Evolutionary conservation across 2,329 filamentous ascomycete genomes (phyloP), one percentile per base, ranked within the genome.

Genomic region (Xylaria sp.): DNA sequence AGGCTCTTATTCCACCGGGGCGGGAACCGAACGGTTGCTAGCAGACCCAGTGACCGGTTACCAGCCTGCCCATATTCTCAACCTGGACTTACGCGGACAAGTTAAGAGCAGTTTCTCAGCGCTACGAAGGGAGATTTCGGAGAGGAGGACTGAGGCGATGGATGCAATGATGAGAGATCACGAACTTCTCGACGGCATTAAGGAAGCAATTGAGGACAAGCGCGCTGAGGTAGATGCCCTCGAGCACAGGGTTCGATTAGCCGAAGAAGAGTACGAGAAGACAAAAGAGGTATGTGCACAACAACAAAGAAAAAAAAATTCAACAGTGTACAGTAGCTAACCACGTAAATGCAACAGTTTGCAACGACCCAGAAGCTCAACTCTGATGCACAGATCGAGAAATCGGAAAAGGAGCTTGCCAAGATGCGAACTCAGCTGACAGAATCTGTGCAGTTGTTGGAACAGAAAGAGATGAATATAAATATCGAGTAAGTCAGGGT

Each of bases 391-490:
- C 94, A 98, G 76, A 97, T 99, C 71, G 95, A 99, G 78, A 95
- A 95, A 82, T 96, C 97, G 90, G 95, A 99, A 79, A 97, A 97
- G 78, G 94, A 99, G 76, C 82, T 99, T n/a, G 91, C 92, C 49
- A 92, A 93, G 75, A 96, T 98, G 92, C 86, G 94, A 43, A 87
- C 90, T 2, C 90, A 89, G 11, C 81, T 97, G 31, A 89, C 87
- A 2, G 94, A 97, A 76, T 93, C 89, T 35, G 91, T 97, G 56
- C 92, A 97, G 77, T 78, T 96, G 50, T 90, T 97, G 85, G 93
- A 97, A 76, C 94, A 97, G 77, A 85, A 92, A 58, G 94, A 98
- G 80, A 97, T 98, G 87, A 96, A 94, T 71, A 95, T 92, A 12
- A 96, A 94, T 64, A 95, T 98, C 70, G 94, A 98, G 91, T 94